Evolutionary conservation across 768 basidiomycete species (phyloP).

Genomic region (Amanita muscaria): DNA sequence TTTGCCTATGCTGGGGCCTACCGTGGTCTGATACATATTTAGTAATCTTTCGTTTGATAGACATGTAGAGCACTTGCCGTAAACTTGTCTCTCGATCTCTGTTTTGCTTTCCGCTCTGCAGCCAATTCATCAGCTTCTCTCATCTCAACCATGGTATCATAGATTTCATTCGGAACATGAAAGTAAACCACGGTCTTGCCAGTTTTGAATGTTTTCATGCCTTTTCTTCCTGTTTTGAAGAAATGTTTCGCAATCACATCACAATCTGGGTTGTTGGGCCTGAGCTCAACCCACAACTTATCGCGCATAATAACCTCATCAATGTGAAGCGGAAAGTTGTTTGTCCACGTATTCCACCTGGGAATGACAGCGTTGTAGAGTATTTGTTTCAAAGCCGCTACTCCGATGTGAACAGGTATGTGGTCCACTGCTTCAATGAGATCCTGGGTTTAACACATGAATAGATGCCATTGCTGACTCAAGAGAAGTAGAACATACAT

Average conservation of each 20-base stretch:
- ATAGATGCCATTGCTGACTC: neutral
- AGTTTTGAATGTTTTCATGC: too few relatives aligned
- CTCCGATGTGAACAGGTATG: constrained; percentile 19
- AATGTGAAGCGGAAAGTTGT: constrained; percentile 10
- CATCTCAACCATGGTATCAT: too few relatives aligned
- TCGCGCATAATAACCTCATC: neutral
- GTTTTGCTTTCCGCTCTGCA: too few relatives aligned
- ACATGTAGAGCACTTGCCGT: too few relatives aligned
- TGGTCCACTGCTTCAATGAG: constrained; percentile 15
- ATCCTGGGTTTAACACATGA: constrained; percentile 10
- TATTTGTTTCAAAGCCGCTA: constrained; percentile 11
- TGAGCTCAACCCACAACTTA: neutral
- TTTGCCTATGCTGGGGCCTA: too few relatives aligned
- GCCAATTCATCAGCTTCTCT: too few relatives aligned
- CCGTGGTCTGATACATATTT: too few relatives aligned
- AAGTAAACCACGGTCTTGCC: too few relatives aligned
- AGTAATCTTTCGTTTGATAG: too few relatives aligned
- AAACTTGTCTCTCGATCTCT: too few relatives aligned
- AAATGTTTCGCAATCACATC: constrained; percentile 12
- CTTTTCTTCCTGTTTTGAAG: constrained; percentile 5
- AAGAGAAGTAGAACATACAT: neutral
- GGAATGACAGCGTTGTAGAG: constrained; percentile 13
- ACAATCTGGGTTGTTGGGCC: constrained; percentile 6
- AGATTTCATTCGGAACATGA: too few relatives aligned
- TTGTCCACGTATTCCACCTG: constrained; percentile 11